phyloP scores from a whole-genome alignment of 164 flowering plant species.

The Dillenia suffruticosa region DNA sequence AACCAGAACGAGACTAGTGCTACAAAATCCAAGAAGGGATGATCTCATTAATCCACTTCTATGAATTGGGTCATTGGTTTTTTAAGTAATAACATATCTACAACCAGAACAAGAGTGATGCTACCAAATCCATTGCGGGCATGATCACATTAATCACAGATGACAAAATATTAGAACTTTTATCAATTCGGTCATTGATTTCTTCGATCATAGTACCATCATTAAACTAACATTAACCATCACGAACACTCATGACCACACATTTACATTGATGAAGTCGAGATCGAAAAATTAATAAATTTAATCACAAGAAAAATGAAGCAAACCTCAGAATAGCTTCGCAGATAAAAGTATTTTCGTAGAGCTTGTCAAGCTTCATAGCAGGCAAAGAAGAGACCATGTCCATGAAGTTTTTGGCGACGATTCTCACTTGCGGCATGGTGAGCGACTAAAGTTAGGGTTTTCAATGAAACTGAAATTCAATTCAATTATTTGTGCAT shows the following conservation, averaged over 20 bases:
- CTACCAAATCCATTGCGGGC: too few relatives aligned
- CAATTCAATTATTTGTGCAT: not conserved
- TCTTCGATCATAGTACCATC: too few relatives aligned
- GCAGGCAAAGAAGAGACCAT: constrained; percentile 93
- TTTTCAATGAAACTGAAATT: not conserved
- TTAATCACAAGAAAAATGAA: not conserved
- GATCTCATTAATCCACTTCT: not conserved
- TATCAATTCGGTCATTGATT: too few relatives aligned
- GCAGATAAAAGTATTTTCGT: constrained; percentile 78
- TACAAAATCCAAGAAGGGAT: too few relatives aligned
- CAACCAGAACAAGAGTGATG: not conserved
- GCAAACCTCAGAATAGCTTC: constrained; percentile 90
- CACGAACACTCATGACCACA: not conserved
- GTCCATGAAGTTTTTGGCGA: constrained; percentile 96
- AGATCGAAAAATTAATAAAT: not conserved
- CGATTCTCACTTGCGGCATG: constrained; percentile 92
- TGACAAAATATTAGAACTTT: not conserved
- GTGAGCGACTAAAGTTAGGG: not conserved
- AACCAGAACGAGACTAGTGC: not conserved
- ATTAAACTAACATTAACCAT: not conserved
- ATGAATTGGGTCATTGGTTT: too few relatives aligned
- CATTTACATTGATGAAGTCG: not conserved
- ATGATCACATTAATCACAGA: not conserved
- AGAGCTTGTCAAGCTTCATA: constrained; percentile 77
- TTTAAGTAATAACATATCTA: not conserved